phyloP scores from a whole-genome alignment of 164 flowering plant genomes.

The Paratinospora sagittata region DNA sequence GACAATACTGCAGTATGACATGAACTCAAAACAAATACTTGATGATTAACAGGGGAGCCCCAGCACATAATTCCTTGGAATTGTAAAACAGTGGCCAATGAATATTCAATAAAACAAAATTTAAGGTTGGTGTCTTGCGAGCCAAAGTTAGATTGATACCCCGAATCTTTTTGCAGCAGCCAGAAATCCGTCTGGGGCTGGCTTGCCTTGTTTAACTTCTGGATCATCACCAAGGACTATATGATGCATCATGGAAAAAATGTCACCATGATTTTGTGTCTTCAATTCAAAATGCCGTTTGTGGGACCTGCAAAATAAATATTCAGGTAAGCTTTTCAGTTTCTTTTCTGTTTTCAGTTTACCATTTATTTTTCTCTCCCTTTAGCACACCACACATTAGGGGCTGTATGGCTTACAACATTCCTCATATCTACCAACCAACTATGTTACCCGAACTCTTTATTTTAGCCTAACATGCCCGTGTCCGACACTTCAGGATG shows the following conservation, averaged over 20 bases:
- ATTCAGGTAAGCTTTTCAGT: background rate
- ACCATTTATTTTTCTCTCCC: background rate
- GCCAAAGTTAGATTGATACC: slow-evolving; percentile 33
- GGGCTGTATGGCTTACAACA: slow-evolving; percentile 1
- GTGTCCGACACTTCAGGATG: too few species aligned
- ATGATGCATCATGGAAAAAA: slow-evolving; percentile 89
- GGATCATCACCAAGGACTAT: slow-evolving; percentile 94
- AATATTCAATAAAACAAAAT: background rate
- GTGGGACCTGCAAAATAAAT: slow-evolving; percentile 50
- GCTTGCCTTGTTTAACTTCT: slow-evolving; percentile 89
- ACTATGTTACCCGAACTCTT: too few species aligned
- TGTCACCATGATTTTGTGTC: slow-evolving; percentile 71
- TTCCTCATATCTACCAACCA: background rate
- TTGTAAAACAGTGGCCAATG: background rate
- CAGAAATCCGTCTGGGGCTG: slow-evolving; percentile 82
- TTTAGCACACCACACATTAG: slow-evolving; percentile 14
- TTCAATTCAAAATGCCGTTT: slow-evolving; percentile 72
- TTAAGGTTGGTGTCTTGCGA: background rate
- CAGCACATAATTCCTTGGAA: background rate
- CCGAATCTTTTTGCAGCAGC: slow-evolving; percentile 89
- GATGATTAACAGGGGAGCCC: background rate
- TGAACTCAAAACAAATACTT: background rate
- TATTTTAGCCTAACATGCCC: too few species aligned
- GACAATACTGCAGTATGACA: background rate
- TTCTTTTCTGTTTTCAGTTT: background rate